Conservation (phyloP, 345 rosid genomes). For the Cardamine occulta region DNA sequence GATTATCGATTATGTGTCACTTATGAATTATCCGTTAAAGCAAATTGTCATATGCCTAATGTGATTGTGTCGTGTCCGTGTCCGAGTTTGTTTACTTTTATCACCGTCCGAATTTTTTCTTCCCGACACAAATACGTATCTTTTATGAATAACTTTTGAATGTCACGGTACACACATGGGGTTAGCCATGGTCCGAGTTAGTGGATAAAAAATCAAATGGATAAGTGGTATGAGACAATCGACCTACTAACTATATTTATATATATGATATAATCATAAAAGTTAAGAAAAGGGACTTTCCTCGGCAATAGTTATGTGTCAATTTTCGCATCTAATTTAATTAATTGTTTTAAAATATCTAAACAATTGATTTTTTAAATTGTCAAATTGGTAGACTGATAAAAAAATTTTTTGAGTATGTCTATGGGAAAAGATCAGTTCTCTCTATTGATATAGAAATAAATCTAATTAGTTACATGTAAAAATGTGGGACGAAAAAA, state of each 20-base stretch:
- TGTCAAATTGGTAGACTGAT: background rate
- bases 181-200: background rate
- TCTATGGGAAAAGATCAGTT: background rate
- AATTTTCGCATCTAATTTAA: background rate
- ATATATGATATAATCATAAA: background rate
- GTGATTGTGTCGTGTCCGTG: background rate
- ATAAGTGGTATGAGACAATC: constrained; percentile 25
- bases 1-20: background rate
- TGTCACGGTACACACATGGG: background rate
- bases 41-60: constrained; percentile 3
- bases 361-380: background rate
- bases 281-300: constrained; percentile 28
- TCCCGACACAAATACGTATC: background rate
- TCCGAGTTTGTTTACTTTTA: background rate
- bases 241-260: background rate
- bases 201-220: constrained; percentile 22
- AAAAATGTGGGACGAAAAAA: background rate
- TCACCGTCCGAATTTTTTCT: background rate
- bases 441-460: background rate
- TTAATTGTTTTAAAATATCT: background rate
- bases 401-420: background rate
- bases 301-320: background rate
- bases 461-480: background rate
- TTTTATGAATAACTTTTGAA: background rate
- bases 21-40: constrained; percentile 16